Evolutionary conservation across 306 rosid species (phyloP).

Genomic region (Purshia tridentata): DNA sequence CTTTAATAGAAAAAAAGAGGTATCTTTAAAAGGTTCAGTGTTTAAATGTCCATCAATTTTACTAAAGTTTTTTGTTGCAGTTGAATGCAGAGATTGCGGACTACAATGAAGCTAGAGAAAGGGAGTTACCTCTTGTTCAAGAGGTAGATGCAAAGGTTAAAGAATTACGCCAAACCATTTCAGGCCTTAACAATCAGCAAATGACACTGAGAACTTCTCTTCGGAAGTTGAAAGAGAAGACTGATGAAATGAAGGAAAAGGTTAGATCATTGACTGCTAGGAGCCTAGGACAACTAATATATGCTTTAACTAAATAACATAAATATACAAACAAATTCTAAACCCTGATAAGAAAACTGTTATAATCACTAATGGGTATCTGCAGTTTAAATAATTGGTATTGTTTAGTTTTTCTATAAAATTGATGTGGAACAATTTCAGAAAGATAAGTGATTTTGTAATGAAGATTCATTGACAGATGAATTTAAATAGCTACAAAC

Average conservation of each 20-base stretch:
- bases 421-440: neutral
- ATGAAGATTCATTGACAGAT: neutral
- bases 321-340: slow-evolving; percentile 5
- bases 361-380: no score
- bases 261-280: slow-evolving; percentile 40
- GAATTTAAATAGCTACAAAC: neutral
- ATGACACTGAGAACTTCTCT: slow-evolving; percentile 51
- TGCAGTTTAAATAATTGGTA: neutral
- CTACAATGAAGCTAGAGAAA: slow-evolving; percentile 61
- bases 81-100: slow-evolving; percentile 58
- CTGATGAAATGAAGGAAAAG: slow-evolving; percentile 67
- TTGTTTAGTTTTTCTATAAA: neutral
- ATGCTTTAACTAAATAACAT: slow-evolving; percentile 4
- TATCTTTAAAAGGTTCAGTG: neutral
- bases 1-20: neutral
- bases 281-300: slow-evolving; percentile 1
- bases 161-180: slow-evolving; percentile 66
- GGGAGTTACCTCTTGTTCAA: slow-evolving; percentile 68
- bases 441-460: neutral
- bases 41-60: neutral
- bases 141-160: slow-evolving; percentile 69
- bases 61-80: slow-evolving; percentile 37
- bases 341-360: neutral
- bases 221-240: slow-evolving; percentile 66
- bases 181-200: slow-evolving; percentile 65